Base-by-base conservation (phyloP, 2,329 filamentous ascomycete species). In the Mycosphaerelloides madeirae region DNA sequence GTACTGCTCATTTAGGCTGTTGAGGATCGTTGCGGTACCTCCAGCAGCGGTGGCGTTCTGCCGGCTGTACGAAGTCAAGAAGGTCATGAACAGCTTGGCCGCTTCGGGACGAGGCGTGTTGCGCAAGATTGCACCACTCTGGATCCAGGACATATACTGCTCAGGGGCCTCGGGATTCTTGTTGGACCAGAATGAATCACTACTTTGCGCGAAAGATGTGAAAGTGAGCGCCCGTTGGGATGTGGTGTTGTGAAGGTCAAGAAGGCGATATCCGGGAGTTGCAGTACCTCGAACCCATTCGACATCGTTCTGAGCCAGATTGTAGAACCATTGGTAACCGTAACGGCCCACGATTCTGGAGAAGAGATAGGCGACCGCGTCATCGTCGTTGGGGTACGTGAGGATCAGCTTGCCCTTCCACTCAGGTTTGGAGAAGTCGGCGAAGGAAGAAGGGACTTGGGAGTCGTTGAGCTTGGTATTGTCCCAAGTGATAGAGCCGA, bases 311-410 rank as follows among this genome's bases (percentile, higher is more conserved):
- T 64, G 46, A 0, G 73, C 50, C 0, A 77, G 62, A 4, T 51
- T 51, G 19, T 76, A 68, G 46, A 77, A 66, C 72, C 72, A 77
- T 0, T 58, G 53, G 11, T 54, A 61, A 6, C 73, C 73, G 31
- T 73, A 65, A 29, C 70, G 56, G 31, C 41, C 20, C 31, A 55
- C 44, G 22, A 78, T 69, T 1, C 75, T 60, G 31, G 76, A 65
- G 32, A 74, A 77, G 3, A 71, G 69, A 32, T 66, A 78, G 0
- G 76, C 61, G 2, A 79, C 70, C 0, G 77, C 76, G 42, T 80
- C 77, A 32, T 80, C 77, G 31, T 79, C 77, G 46, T 79, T 77
- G 8, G 77, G 77, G 44, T 79, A 79, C 0, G 75, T 78, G 9
- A 79, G 56, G 2, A 72, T 71, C 3, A 79, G 61, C 57, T 75